Evolutionary conservation across 2,329 filamentous ascomycete genomes (phyloP).

Genomic region (Harringtonia aguacate): DNA sequence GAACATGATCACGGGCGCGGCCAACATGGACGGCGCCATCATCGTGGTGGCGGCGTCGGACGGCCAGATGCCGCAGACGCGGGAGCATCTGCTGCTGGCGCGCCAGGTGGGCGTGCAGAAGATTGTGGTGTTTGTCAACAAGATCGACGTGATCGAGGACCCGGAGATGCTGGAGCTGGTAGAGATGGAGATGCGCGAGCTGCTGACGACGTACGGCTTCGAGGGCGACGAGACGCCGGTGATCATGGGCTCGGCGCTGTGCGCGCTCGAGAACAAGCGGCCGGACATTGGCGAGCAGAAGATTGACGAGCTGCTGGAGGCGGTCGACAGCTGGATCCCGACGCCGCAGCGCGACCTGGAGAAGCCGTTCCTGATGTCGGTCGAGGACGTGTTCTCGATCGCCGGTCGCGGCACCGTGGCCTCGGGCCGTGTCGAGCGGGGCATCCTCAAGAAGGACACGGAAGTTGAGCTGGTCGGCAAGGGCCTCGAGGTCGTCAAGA

Average conservation of each 20-base stretch:
- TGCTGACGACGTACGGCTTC: conserved; percentile 85
- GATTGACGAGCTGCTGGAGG: conserved; percentile 83
- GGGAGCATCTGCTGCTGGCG: conserved; percentile 94
- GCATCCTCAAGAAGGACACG: conserved; percentile 81
- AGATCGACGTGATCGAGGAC: conserved; percentile 94
- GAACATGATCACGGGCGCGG: conserved; percentile 99
- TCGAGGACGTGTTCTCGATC: conserved; percentile 89
- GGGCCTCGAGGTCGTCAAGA: conserved; percentile 74
- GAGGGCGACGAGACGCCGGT: conserved; percentile 98
- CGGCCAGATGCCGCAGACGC: conserved; percentile 98
- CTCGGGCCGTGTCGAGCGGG: conserved; percentile 95
- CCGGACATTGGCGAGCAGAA: conserved; percentile 78
- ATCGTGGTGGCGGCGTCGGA: conserved; percentile 98
- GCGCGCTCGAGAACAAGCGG: conserved; percentile 77
- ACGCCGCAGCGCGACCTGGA: conserved; percentile 88
- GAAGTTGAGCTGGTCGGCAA: conserved; percentile 95
- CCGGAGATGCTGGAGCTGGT: conserved; percentile 99
- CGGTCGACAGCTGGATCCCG: conserved; percentile 93
- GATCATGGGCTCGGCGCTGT: conserved; percentile 92
- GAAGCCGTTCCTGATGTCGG: conserved; percentile 98
- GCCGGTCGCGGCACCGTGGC: conserved; percentile 91
- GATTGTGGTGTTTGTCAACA: conserved; percentile 99
- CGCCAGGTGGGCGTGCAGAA: conserved; percentile 97
- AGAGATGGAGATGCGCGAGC: conserved; percentile 99
- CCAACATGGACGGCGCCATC: conserved; percentile 98